Evolutionary conservation across 495 filamentous ascomycete species (phyloP).

Genomic region (Pseudomonodictys pantanalensis): DNA sequence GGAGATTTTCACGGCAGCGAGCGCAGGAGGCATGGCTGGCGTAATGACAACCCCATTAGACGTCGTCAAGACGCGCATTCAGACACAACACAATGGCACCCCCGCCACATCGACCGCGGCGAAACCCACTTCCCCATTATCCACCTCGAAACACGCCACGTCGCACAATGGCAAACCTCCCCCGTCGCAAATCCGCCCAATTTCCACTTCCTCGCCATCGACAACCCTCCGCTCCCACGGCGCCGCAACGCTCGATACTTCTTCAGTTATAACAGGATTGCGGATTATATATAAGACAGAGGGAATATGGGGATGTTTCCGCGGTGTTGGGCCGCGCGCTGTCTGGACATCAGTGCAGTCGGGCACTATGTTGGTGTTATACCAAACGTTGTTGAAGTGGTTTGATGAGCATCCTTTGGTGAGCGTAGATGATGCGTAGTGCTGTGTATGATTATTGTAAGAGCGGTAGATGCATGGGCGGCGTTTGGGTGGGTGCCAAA

Average conservation of each 20-base stretch:
- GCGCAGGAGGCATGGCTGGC: slow-evolving; percentile 91
- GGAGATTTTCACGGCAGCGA: slow-evolving; percentile 85
- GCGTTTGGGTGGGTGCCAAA: background rate
- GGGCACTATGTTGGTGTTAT: slow-evolving; percentile 94
- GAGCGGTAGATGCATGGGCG: slow-evolving; percentile 4
- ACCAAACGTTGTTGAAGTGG: slow-evolving; percentile 79
- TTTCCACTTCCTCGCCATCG: slow-evolving; percentile 81
- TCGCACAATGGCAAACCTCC: slow-evolving; percentile 17
- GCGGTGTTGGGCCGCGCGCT: slow-evolving; percentile 85
- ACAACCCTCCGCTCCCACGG: slow-evolving; percentile 73
- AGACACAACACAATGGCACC: slow-evolving; percentile 69
- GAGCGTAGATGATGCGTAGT: background rate
- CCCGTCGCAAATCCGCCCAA: slow-evolving; percentile 51
- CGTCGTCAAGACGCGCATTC: slow-evolving; percentile 96
- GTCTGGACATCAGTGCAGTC: slow-evolving; percentile 99
- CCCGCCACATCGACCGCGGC: slow-evolving; percentile 12
- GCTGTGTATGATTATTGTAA: slow-evolving; percentile 2
- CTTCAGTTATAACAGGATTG: slow-evolving; percentile 80
- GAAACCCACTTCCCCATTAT: background rate
- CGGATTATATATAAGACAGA: slow-evolving; percentile 84
- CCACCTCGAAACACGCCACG: slow-evolving; percentile 15
- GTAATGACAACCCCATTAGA: slow-evolving; percentile 93
- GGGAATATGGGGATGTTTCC: slow-evolving; percentile 85
- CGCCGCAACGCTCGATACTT: slow-evolving; percentile 75
- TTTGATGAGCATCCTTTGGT: slow-evolving; percentile 54